Conservation (phyloP, 495 filamentous ascomycete species). For the Niebla homalea region DNA sequence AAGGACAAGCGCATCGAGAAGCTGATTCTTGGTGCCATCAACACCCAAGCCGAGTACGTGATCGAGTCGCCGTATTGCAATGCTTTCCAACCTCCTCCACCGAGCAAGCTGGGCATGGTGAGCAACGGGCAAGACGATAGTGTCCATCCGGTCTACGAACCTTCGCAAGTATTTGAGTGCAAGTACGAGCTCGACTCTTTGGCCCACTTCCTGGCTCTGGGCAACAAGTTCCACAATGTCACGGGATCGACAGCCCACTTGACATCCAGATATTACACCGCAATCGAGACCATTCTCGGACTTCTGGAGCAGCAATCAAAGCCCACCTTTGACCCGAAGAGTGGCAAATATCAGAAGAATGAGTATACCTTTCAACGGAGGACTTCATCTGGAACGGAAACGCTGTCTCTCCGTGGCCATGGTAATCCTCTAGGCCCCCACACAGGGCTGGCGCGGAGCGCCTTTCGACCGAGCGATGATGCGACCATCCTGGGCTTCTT, state of each 20-base stretch:
- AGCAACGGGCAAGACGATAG: constrained; percentile 65
- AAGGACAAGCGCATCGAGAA: constrained; percentile 61
- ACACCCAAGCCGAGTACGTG: constrained; percentile 89
- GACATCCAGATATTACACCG: constrained; percentile 64
- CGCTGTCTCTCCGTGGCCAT: constrained; percentile 63
- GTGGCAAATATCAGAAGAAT: constrained; percentile 50
- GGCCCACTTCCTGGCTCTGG: constrained; percentile 76
- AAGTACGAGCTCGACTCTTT: constrained; percentile 98
- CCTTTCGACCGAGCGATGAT: constrained; percentile 94
- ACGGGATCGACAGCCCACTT: constrained; percentile 69
- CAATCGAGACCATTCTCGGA: constrained; percentile 56
- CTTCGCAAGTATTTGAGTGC: constrained; percentile 82
- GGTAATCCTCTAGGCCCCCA: constrained; percentile 82
- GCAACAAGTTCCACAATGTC: constrained; percentile 71
- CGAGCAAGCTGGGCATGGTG: constrained; percentile 55
- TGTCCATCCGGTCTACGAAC: constrained; percentile 80
- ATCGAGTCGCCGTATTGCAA: constrained; percentile 96
- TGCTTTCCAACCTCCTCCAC: constrained; percentile 87
- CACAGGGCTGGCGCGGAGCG: constrained; percentile 77
- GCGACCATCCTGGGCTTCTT: constrained; percentile 93
- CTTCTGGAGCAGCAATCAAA: constrained; percentile 67
- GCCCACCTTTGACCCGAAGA: constrained; percentile 61
- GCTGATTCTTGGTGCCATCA: constrained; percentile 87
- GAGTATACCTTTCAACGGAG: constrained; percentile 74
- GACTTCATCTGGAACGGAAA: constrained; percentile 80